Evolutionary conservation across 2,329 filamentous ascomycete genomes (phyloP), one percentile per base, ranked within the genome.

Genomic region (Claviceps sp.): DNA sequence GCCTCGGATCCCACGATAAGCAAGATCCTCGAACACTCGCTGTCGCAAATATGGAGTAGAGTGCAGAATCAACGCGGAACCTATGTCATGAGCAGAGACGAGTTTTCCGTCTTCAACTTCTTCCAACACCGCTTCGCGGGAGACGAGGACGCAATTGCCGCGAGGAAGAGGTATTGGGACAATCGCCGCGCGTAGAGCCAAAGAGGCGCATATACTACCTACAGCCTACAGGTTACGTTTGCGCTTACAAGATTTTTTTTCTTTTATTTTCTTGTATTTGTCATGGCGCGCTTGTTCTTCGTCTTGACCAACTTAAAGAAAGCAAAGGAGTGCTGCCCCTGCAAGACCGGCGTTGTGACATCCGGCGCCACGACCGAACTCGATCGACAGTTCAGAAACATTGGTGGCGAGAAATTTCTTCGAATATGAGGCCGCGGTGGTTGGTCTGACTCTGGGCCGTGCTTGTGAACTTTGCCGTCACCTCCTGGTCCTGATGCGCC

Each of bases 41-140:
- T 88, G 48, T 62, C 68, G 1, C 71, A 77, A 55, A 78, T 90
- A 56, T 91, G 86, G 86, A 64, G 62, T 44, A 82, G 79, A 59
- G 76, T 94, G 52, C 69, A 82, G 59, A 71, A 73, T 3, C 71
- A 83, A 36, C 85, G 85, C 1, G 68, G 77, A 49, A 72, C 73
- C n/a, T 94, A 91, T 66, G 67, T 93, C 56, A 81, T 94, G 71
- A 80, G 73, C 37, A 73, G 77, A 55, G 81, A 88, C 66, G 88
- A 95, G 68, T 94, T 93, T 61, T 80, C 86, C 51, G 76, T 94
- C 54, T 89, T 94, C 78, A 94, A 93, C 71, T 91, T 84, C 67
- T 91, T 85, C 66, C 83, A 86, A 55, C 68, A 77, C 55, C 78
- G 83, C 9, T 88, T 85, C 62, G 65, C 70, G 34, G 77, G 78